phyloP scores from a whole-genome alignment of 2,329 filamentous ascomycete species.

The Myriangium duriaei region DNA sequence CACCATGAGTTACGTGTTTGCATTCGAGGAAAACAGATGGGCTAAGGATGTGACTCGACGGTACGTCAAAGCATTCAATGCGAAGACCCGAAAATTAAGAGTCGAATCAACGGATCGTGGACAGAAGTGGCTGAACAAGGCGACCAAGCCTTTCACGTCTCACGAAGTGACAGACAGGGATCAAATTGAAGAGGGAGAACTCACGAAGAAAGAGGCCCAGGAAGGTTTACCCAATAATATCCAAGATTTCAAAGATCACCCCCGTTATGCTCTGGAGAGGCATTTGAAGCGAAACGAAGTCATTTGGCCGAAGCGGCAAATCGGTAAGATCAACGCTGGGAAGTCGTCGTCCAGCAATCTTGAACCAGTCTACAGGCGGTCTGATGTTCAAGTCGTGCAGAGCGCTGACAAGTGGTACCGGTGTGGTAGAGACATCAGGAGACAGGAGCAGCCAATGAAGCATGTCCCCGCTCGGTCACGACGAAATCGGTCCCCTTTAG shows the following conservation, averaged over 20 bases:
- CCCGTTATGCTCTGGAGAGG: slow-evolving; percentile 57
- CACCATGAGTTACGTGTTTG: slow-evolving; percentile 68
- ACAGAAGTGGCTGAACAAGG: slow-evolving; percentile 42
- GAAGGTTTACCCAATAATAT: slow-evolving; percentile 46
- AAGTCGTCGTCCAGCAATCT: slow-evolving; percentile 33
- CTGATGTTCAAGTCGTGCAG: slow-evolving; percentile 64
- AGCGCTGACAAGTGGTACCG: slow-evolving; percentile 87
- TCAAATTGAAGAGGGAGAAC: slow-evolving; percentile 68
- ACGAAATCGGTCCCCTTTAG: slow-evolving; percentile 20
- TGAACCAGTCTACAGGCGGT: slow-evolving; percentile 70
- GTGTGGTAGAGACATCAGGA: slow-evolving; percentile 64
- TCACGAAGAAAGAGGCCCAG: slow-evolving; percentile 55
- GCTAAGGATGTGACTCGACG: slow-evolving; percentile 77
- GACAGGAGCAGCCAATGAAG: slow-evolving; percentile 72
- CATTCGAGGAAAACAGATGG: slow-evolving; percentile 67
- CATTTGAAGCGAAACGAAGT: slow-evolving; percentile 78
- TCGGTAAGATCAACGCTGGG: slow-evolving; percentile 66
- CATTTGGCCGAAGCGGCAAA: slow-evolving; percentile 56
- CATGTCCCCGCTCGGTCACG: slow-evolving; percentile 34
- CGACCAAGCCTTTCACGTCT: slow-evolving; percentile 33
- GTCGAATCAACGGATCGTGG: slow-evolving; percentile 55
- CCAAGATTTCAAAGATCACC: slow-evolving; percentile 30
- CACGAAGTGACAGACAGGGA: slow-evolving; percentile 47
- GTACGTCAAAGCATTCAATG: slow-evolving; percentile 78
- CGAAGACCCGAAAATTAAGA: slow-evolving; percentile 73